A percentile compares a stretch with the other conserved stretches of the same genome.
phyloP scores from a whole-genome alignment of 129 eudicot genomes.

The Chrysanthemum makinoi region DNA sequence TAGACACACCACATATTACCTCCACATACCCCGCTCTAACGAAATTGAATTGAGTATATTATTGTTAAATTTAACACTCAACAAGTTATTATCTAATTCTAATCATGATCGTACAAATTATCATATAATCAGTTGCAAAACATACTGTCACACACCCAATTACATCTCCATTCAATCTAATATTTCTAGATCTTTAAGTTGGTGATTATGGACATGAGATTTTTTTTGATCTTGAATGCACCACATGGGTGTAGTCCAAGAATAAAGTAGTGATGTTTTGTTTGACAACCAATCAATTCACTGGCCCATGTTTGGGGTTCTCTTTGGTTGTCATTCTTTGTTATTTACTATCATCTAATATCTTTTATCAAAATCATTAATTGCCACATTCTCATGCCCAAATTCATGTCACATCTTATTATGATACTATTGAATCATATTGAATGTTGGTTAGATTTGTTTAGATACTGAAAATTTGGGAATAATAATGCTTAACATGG shows the following conservation, averaged over 20 bases:
- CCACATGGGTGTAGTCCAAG: constrained; percentile 32
- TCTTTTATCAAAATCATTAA: constrained; percentile 26
- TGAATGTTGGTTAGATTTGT: not conserved
- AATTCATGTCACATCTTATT: constrained; percentile 20
- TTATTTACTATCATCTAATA: constrained; percentile 23
- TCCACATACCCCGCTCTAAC: too few species aligned
- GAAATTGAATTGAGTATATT: too few species aligned
- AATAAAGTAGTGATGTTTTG: constrained; percentile 24
- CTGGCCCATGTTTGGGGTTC: constrained; percentile 23
- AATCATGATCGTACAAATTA: not conserved
- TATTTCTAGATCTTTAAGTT: not conserved
- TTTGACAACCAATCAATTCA: constrained; percentile 34
- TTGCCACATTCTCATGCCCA: constrained; percentile 18
- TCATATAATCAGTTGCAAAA: not conserved
- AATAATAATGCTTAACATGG: not conserved
- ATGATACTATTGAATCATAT: not conserved
- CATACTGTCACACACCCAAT: not conserved
- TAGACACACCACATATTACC: too few species aligned
- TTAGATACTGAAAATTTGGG: not conserved
- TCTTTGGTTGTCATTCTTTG: constrained; percentile 30
- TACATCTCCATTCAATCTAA: not conserved
- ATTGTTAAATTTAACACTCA: too few species aligned
- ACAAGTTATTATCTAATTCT: not conserved
- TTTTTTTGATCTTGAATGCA: constrained; percentile 21
- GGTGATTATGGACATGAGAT: not conserved